Percentiles rank a stretch among this genome's conserved stretches.
Evolutionary conservation across 2,329 filamentous ascomycete species (phyloP).

Genomic region (Sporothrix brasiliensis): DNA sequence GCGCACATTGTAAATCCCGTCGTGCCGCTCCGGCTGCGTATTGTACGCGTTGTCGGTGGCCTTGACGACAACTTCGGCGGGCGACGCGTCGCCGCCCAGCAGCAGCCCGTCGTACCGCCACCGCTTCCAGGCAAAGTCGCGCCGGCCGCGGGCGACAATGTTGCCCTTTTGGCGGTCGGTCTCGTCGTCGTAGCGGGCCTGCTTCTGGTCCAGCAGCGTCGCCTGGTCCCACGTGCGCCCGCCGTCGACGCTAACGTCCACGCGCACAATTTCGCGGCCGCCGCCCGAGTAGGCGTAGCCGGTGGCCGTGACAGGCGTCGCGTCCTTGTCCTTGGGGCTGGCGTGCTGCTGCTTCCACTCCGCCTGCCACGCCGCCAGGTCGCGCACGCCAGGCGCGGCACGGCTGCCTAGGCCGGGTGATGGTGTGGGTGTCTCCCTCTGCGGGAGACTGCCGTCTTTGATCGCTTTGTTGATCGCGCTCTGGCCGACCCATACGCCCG

Average conservation of each 20-base stretch:
- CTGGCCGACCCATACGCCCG: slow-evolving; percentile 49
- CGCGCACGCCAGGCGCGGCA: slow-evolving; percentile 33
- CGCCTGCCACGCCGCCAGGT: slow-evolving; percentile 34
- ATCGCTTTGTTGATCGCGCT: slow-evolving; percentile 38
- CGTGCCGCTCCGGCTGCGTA: slow-evolving; percentile 64
- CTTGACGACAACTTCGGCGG: slow-evolving; percentile 60
- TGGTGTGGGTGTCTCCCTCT: neutral
- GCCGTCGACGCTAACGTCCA: slow-evolving; percentile 67
- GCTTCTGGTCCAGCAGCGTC: slow-evolving; percentile 54
- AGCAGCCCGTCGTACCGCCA: slow-evolving; percentile 61
- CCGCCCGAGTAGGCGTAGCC: slow-evolving; percentile 72
- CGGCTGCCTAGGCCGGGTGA: slow-evolving; percentile 12
- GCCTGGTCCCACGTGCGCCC: slow-evolving; percentile 68
- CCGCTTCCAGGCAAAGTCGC: slow-evolving; percentile 65
- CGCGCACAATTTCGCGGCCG: slow-evolving; percentile 66
- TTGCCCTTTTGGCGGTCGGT: neutral
- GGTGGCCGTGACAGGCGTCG: slow-evolving; percentile 48
- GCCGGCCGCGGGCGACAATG: slow-evolving; percentile 38
- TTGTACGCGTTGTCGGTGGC: slow-evolving; percentile 69
- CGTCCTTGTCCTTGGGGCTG: neutral
- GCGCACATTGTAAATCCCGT: slow-evolving; percentile 63
- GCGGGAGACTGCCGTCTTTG: neutral
- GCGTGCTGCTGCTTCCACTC: neutral
- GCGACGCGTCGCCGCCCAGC: slow-evolving; percentile 41
- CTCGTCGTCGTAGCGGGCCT: neutral